Base-by-base conservation (phyloP, 768 basidiomycete genomes). In the Lactarius psammicola region DNA sequence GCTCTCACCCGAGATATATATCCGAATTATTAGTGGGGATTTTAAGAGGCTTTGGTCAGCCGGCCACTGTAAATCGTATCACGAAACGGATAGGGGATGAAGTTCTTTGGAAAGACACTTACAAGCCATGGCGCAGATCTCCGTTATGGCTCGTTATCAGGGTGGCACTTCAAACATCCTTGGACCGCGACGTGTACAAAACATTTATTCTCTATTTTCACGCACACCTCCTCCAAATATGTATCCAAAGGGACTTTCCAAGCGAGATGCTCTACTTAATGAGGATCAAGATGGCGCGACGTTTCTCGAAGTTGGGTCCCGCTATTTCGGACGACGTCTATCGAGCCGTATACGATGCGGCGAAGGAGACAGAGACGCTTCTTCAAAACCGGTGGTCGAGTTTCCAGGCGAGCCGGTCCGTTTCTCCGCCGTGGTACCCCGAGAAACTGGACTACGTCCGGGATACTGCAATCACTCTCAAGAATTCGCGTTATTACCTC, bases 81-180 rank as follows among this genome's bases (percentile, higher is more conserved):
- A 49, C 49, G 49, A 49, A 49, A 49, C 49, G 49, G 23, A 26
- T 49, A 26, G 49, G 49, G 23, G 46, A 49, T 15, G 46, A 49
- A 9, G 46, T 49, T 15, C 46, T 49, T n/a, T 49, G 23, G 46
- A 49, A 49, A 26, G 46, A 49, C 11, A 23, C 46, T 2, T 58
- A 67, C 31, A 72, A 76, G 60, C 84, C 74, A 13, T 49, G 46
- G 46, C 46, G 46, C 46, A 4, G 46, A 49, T 49, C 46, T 4
- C 46, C 46, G 46, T 7, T 49, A 4, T 49, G 46, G 46, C 46
- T 49, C 23, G 46, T 49, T 49, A 26, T 49, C 46, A 26, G 83
- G 10, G 81, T 84, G 9, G 77, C 75, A 0, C 65, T 79, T 10
- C 78, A 79, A 53, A 78, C 74, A 5, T 49, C 46, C 46, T 11